Evolutionary conservation across 305 asterid genomes (phyloP), one percentile per base, ranked within the genome.

Genomic region (Galium porrigens): DNA sequence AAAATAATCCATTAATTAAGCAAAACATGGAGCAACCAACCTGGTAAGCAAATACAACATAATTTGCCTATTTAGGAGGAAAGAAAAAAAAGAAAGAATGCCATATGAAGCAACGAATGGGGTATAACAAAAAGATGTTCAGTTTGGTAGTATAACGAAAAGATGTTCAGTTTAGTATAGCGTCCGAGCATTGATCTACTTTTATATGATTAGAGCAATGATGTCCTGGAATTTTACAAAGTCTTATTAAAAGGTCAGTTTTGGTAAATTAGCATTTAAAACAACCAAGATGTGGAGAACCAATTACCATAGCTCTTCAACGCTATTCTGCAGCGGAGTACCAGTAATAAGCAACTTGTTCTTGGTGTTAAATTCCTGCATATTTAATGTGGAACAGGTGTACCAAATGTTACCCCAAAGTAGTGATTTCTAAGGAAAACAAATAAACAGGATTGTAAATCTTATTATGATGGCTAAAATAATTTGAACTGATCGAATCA

Each of bases 271-370:
- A 25, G 6, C 12, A 3, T 9, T 22, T 18, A 27, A 46, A 25
- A 27, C 27, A 64, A 36, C 44, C 27, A 54, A 33, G 51, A 46
- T 36, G 55, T 22, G 9, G 1, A 20, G 55, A n/a, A 54, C 15
- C 37, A 58, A 75, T 78, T 78, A 94, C 99, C 99, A 94, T 73
- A 94, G 95, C 87, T 94, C 99, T 79, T 90, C 95, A 60, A 94
- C 99, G 33, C 96, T 94, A 82, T 94, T 94, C 80, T 94, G 99
- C 75, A 94, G 82, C 48, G 99, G 99, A 72, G 99, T 94, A 70
- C 99, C 97, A 53, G 97, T 90, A 60, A 94, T 90, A 25, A 94
- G 89, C 86, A 94, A 69, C 88, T 90, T 94, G 85, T 90, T 94
- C 85, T 94, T 94, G 27, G 97, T 88, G 88, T 85, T 85, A 68